phyloP scores from a whole-genome alignment of 306 rosid genomes.

The barrel medic (Medicago truncatula) region MtrunA17r5.0-ANR NC_053044.1:57692001-57692500 shows the following conservation, averaged over 20 bases:
- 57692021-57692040: slow-evolving; percentile 88
- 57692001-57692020: slow-evolving; percentile 95
- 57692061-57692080: slow-evolving; percentile 50
- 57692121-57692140: background rate
- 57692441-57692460: slow-evolving; percentile 16
- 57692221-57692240: background rate
- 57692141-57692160: background rate
- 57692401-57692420: background rate
- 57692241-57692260: slow-evolving; percentile 11
- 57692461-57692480: no score
- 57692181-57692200: background rate
- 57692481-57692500: no score
- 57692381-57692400: slow-evolving; percentile 93
- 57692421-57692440: background rate
- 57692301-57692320: slow-evolving; percentile 82
- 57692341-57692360: slow-evolving; percentile 87
- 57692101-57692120: background rate
- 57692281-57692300: slow-evolving; percentile 79
- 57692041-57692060: slow-evolving; percentile 64
- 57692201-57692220: background rate
- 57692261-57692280: slow-evolving; percentile 55
- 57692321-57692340: slow-evolving; percentile 70
- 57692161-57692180: background rate
- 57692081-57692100: background rate
- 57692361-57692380: slow-evolving; percentile 94